phyloP scores from a whole-genome alignment of 768 basidiomycete species.

The Phanerodontia chrysosporium region DNA sequence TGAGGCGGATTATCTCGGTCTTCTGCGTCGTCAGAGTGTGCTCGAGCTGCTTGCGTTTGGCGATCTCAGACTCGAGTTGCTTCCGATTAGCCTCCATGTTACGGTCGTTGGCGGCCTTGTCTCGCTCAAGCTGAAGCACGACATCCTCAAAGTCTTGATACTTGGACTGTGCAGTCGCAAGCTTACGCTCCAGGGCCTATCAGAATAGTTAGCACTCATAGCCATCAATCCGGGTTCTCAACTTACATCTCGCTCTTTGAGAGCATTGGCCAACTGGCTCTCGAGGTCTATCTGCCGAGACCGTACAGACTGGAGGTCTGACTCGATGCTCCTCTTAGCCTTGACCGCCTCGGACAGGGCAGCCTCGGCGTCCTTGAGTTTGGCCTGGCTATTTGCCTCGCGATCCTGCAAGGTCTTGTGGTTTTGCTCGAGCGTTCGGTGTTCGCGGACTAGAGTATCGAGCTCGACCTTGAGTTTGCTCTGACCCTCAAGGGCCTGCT shows the following conservation, averaged over 20 bases:
- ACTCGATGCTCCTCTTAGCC: slow-evolving; percentile 60
- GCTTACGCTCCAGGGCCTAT: slow-evolving; percentile 74
- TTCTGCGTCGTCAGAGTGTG: slow-evolving; percentile 58
- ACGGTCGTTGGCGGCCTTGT: slow-evolving; percentile 67
- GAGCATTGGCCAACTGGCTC: slow-evolving; percentile 53
- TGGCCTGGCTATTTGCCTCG: slow-evolving; percentile 48
- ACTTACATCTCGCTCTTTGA: slow-evolving; percentile 71
- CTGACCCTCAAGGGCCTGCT: slow-evolving; percentile 56
- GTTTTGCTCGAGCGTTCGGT: slow-evolving; percentile 52
- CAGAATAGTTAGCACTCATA: not conserved
- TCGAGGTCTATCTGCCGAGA: slow-evolving; percentile 67
- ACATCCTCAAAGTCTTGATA: slow-evolving; percentile 87
- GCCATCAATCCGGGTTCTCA: not conserved
- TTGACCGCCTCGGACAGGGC: slow-evolving; percentile 61
- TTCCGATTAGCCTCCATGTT: slow-evolving; percentile 68
- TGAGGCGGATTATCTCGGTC: slow-evolving; percentile 61
- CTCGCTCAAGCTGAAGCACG: slow-evolving; percentile 78
- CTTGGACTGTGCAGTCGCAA: slow-evolving; percentile 67
- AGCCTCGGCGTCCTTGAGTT: slow-evolving; percentile 45
- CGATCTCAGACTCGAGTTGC: slow-evolving; percentile 69
- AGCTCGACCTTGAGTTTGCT: slow-evolving; percentile 75
- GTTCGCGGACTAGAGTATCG: slow-evolving; percentile 58
- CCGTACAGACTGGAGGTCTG: slow-evolving; percentile 67
- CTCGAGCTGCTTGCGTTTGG: slow-evolving; percentile 75
- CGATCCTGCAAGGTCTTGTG: slow-evolving; percentile 63